Conservation (phyloP, 2,329 filamentous ascomycete genomes). For the Botrytis byssoidea region DNA sequence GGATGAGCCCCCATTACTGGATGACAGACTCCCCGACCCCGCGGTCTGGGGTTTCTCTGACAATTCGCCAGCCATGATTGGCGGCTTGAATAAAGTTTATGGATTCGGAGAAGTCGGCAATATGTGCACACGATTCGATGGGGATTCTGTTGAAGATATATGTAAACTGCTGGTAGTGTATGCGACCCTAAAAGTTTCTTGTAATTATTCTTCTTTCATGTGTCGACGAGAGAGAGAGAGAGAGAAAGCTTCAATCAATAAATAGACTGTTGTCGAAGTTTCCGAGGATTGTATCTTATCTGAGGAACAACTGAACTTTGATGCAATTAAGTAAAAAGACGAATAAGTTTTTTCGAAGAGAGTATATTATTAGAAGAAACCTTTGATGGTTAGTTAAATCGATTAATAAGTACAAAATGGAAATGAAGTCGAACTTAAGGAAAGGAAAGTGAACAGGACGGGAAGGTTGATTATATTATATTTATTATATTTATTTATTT, state of each 20-base stretch:
- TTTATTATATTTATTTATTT: neutral
- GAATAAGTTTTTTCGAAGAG: neutral
- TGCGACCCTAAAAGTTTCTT: neutral
- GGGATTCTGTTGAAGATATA: neutral
- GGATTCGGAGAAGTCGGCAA: neutral
- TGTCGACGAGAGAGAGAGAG: neutral
- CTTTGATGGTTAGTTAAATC: neutral
- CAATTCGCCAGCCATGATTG: conserved; percentile 35
- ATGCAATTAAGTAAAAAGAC: neutral
- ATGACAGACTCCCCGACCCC: conserved; percentile 24
- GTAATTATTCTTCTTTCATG: neutral
- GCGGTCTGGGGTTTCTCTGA: conserved; percentile 34
- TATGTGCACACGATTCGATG: neutral
- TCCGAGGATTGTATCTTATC: neutral
- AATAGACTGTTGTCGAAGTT: neutral
- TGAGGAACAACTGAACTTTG: neutral
- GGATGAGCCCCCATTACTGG: conserved; percentile 28
- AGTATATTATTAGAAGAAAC: neutral
- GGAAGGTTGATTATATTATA: neutral
- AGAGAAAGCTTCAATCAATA: neutral
- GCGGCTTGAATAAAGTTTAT: conserved; percentile 22
- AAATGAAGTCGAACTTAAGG: neutral
- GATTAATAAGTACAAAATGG: neutral
- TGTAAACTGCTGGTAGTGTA: neutral
- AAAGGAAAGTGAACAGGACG: neutral